Evolutionary conservation across 495 filamentous ascomycete genomes (phyloP).

Genomic region (Peziza echinospora): DNA sequence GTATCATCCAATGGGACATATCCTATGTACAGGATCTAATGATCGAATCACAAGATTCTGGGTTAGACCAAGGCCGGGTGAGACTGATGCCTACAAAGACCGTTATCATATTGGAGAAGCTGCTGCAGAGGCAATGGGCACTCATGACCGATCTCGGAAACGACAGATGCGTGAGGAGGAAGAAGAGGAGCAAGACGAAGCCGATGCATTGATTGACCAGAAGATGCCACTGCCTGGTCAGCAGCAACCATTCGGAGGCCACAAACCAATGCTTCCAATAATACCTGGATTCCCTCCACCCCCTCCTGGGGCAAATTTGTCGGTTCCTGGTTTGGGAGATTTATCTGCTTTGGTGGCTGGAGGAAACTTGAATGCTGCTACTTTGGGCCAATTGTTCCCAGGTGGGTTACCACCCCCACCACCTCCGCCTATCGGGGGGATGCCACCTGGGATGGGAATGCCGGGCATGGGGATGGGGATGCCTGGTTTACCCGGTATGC

Average conservation of each 20-base stretch:
- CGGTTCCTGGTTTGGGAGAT: conserved; percentile 25
- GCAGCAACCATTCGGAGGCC: too few relatives aligned
- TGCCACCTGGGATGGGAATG: conserved; percentile 16
- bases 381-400: conserved; percentile 20
- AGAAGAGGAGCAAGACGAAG: conserved; percentile 81
- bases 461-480: conserved; percentile 28
- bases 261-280: conserved; percentile 1
- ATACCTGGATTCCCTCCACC: conserved; percentile 27
- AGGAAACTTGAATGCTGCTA: conserved; percentile 1
- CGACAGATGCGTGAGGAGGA: conserved; percentile 74
- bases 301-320: conserved; percentile 31
- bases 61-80: conserved; percentile 72
- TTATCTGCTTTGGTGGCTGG: conserved; percentile 8
- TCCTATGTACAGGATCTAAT: conserved; percentile 95
- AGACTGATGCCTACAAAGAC: conserved; percentile 62
- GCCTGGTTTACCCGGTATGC: background rate
- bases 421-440: conserved; percentile 22
- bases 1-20: conserved; percentile 92
- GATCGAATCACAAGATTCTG: conserved; percentile 93
- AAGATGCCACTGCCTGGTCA: conserved; percentile 44
- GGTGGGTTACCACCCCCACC: conserved; percentile 25
- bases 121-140: conserved; percentile 79
- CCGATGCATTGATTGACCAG: conserved; percentile 83
- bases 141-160: conserved; percentile 60
- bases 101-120: conserved; percentile 86